These are phyloP conservation scores for Collybia nuda DNA, from an alignment of 768 basidiomycete species.

Conservation along the genomic window DNA sequence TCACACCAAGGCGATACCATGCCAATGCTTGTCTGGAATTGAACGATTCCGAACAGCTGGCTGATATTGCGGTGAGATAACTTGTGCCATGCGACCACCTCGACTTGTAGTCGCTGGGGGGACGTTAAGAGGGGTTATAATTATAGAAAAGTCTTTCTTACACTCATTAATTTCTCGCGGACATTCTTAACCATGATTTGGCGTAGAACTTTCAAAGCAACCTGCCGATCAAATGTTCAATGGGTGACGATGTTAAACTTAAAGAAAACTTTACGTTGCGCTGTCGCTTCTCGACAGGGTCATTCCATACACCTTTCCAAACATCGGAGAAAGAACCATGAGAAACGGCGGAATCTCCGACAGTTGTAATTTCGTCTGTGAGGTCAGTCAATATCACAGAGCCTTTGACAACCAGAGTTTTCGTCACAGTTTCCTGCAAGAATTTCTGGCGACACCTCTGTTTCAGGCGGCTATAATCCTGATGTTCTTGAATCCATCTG, in stretches of 20 bases:
- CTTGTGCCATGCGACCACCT: constrained; percentile 57
- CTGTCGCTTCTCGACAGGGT: constrained; percentile 38
- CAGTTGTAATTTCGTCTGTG: constrained; percentile 50
- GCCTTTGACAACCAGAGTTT: constrained; percentile 52
- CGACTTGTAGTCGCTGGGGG: constrained; percentile 51
- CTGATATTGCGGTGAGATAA: constrained; percentile 56
- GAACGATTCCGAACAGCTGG: constrained; percentile 54
- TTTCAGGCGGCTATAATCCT: constrained; percentile 55
- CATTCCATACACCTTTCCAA: constrained; percentile 58
- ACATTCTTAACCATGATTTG: constrained; percentile 50
- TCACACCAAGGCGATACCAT: constrained; percentile 69
- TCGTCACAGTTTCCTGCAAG: constrained; percentile 51
- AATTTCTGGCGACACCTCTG: constrained; percentile 60
- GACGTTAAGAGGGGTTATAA: background rate
- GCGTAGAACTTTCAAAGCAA: constrained; percentile 59
- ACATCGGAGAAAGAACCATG: constrained; percentile 62
- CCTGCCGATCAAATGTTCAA: constrained; percentile 28
- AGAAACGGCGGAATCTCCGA: constrained; percentile 47
- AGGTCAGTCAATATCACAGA: constrained; percentile 49
- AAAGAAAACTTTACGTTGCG: constrained; percentile 25
- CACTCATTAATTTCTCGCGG: constrained; percentile 52
- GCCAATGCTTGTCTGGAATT: constrained; percentile 48
- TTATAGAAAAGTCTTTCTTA: constrained; percentile 12
- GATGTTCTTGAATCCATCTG: constrained; percentile 52
- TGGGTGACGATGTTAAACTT: background rate